Base-by-base conservation (phyloP, 805 yeast genomes). In the Saturnispora saitoi region DNA sequence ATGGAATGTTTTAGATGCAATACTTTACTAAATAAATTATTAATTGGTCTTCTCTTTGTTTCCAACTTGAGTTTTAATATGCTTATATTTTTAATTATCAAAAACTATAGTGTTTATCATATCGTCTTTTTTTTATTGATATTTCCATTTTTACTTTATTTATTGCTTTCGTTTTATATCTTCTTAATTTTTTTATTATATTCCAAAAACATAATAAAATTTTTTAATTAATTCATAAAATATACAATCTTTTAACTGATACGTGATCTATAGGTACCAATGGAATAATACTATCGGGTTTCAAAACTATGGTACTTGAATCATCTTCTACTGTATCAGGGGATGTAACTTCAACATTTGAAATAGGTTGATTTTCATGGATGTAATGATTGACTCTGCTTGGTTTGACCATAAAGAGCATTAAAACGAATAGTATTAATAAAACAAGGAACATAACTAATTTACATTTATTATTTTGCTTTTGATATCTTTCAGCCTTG, bases 381-480 rank as follows among this genome's bases (percentile, higher is more conserved):
- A 57, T 48, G 48, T 62, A 58, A 40, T 64, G 65, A 46, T 58
- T 58, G 4, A 54, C 62, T 4, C 63, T 48, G 26, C 53, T 67
- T 0, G 90, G 90, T 57, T 81, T 84, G 51, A 86, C 73, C 54
- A 89, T 66, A 3, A 90, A 78, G 14, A 88, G 62, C 54, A 89
- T 75, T 41, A 89, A 69, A 47, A 88, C 68, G 4, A 86, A 81
- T 31, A 88, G 67, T 20, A 88, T 91, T 22, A 89, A 63, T 48
- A 91, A 71, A 4, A 80, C 67, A 51, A 93, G 65, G 43, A 91
- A 72, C 36, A 91, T 71, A 11, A 91, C 90, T 34, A 91, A 67
- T 63, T 88, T 89, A 68, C 98, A 93, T 65, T 90, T 93, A 51
- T 88, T 87, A 2, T 95, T 86, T 51, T 93, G 74, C 62, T 84